Evolutionary conservation across 768 basidiomycete species (phyloP).

Genomic region (Mrakia blollopis): DNA sequence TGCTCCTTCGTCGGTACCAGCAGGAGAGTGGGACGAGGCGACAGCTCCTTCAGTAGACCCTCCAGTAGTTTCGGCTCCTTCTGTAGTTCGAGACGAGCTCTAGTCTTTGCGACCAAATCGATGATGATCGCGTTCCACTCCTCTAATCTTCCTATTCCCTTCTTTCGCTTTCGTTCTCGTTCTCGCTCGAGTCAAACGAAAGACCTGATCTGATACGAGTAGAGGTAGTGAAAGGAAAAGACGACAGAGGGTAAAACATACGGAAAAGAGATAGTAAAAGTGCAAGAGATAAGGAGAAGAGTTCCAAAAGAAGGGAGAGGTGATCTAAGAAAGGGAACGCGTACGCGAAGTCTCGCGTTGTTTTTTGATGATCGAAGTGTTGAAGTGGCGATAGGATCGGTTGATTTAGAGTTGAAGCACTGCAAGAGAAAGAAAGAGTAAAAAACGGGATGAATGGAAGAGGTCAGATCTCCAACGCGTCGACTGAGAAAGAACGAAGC

Average conservation of each 20-base stretch:
- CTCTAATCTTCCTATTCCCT: too few species aligned
- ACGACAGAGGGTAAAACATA: background rate
- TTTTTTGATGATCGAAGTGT: background rate
- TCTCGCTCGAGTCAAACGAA: background rate
- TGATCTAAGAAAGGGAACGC: background rate
- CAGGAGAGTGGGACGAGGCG: background rate
- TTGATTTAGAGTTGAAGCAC: background rate
- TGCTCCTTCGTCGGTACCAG: background rate
- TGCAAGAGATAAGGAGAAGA: background rate
- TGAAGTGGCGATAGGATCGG: background rate
- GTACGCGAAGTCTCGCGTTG: too few species aligned
- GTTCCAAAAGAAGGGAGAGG: background rate
- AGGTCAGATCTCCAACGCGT: background rate
- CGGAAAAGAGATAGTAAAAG: too few species aligned
- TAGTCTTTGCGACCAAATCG: too few species aligned
- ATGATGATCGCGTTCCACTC: too few species aligned
- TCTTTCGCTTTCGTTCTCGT: too few species aligned
- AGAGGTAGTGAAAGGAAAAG: background rate
- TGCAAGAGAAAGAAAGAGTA: background rate
- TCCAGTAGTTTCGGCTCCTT: too few species aligned
- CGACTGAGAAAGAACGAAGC: background rate
- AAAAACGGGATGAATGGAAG: too few species aligned
- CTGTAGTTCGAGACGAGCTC: too few species aligned
- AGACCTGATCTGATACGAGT: background rate
- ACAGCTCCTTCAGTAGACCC: too few species aligned